A percentile compares a stretch with the other conserved stretches of the same genome.
Conservation (phyloP, 1,139 yeast species). For the Saccharomycopsis hybrid region DNA sequence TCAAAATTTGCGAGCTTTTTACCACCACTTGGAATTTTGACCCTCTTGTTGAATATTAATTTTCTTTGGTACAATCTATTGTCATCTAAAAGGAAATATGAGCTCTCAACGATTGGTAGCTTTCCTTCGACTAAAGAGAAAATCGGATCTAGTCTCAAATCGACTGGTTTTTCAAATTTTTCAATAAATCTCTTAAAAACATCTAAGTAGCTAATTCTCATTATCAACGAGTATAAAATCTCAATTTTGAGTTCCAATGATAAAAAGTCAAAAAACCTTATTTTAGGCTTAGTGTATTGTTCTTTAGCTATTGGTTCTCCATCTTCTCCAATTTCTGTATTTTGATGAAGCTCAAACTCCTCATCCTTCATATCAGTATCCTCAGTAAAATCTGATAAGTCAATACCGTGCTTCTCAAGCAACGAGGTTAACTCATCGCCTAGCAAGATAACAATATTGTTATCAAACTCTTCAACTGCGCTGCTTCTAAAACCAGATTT, state of each 20-base stretch:
- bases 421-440: slow-evolving; percentile 29
- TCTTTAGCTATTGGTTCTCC: slow-evolving; percentile 20
- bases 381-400: slow-evolving; percentile 30
- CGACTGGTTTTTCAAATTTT: slow-evolving; percentile 29
- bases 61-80: slow-evolving; percentile 36
- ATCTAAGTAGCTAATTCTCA: slow-evolving; percentile 31
- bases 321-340: slow-evolving; percentile 22
- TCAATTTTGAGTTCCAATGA: slow-evolving; percentile 34
- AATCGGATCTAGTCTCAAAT: slow-evolving; percentile 30
- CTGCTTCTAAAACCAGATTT: slow-evolving; percentile 24
- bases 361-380: slow-evolving; percentile 29
- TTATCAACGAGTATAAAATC: slow-evolving; percentile 32
- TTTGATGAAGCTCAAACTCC: slow-evolving; percentile 23
- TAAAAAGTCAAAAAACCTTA: slow-evolving; percentile 32
- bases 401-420: slow-evolving; percentile 26
- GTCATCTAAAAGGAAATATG: slow-evolving; percentile 34
- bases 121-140: slow-evolving; percentile 28
- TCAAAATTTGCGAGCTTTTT: slow-evolving; percentile 28
- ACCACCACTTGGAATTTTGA: slow-evolving; percentile 6
- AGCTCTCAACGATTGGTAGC: slow-evolving; percentile 22
- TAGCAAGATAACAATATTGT: slow-evolving; percentile 40
- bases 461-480: slow-evolving; percentile 37
- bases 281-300: slow-evolving; percentile 19
- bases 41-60: slow-evolving; percentile 30
- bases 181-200: slow-evolving; percentile 37